Conservation (phyloP, 2,329 filamentous ascomycete species). For the Aspergillus quadricinctus region DNA sequence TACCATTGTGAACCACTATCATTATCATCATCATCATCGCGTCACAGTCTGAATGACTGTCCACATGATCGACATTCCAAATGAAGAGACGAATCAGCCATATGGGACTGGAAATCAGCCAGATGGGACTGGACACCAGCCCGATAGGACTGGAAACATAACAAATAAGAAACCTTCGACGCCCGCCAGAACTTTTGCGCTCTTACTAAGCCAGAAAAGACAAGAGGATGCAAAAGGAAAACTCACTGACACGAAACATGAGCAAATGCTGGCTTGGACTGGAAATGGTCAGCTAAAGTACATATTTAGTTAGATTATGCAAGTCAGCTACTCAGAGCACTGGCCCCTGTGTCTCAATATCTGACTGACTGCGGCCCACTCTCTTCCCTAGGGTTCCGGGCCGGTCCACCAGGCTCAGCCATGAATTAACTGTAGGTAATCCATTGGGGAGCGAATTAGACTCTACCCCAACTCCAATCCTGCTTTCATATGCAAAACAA, state of each 20-base stretch:
- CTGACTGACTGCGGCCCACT: background rate
- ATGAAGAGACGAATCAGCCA: background rate
- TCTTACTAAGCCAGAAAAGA: conserved; percentile 5
- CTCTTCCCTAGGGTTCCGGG: conserved; percentile 6
- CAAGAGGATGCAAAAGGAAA: conserved; percentile 1
- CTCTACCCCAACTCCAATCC: conserved; percentile 15
- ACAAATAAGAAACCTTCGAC: background rate
- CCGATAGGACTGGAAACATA: background rate
- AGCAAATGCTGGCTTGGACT: background rate
- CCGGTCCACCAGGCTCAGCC: conserved; percentile 13
- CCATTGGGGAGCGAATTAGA: conserved; percentile 10
- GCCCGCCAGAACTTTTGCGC: background rate
- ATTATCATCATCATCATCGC: background rate
- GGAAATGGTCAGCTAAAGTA: conserved; percentile 4
- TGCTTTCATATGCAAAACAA: conserved; percentile 16
- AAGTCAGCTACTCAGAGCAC: conserved; percentile 6
- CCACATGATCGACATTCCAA: background rate
- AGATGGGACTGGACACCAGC: no score
- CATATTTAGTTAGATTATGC: conserved; percentile 2
- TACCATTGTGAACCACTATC: background rate
- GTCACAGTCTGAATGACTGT: background rate
- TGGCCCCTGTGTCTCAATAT: background rate
- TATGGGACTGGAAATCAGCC: no score
- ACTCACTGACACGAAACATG: background rate
- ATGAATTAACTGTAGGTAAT: conserved; percentile 1